Evolutionary conservation across 257 asterid species (phyloP).

Genomic region (Ligustrum vulgare): DNA sequence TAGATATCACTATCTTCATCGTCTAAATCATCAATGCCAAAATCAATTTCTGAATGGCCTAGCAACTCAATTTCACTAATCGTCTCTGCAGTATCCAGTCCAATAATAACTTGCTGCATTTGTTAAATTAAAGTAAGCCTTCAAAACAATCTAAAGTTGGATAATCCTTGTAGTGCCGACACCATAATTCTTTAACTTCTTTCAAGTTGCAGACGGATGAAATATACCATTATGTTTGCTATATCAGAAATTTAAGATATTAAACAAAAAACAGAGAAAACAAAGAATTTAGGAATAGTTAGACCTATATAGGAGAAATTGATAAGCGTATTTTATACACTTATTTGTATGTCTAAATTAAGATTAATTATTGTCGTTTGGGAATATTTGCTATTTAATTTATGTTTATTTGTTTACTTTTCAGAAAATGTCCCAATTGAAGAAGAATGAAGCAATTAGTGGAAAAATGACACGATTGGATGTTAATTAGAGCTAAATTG

Average conservation of each 20-base stretch:
- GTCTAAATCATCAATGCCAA: slow-evolving; percentile 68
- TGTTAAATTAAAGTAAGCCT: slow-evolving; percentile 33
- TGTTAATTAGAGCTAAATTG: no score
- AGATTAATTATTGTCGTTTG: no score
- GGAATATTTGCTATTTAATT: no score
- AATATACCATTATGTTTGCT: not conserved
- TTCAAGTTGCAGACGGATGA: not conserved
- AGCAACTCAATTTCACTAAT: slow-evolving; percentile 70
- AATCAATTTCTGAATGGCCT: slow-evolving; percentile 69
- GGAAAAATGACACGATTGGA: no score
- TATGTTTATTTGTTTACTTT: no score
- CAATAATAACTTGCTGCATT: slow-evolving; percentile 94
- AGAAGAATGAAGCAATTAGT: no score
- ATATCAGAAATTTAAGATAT: not conserved
- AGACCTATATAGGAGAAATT: not conserved
- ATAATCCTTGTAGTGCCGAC: not conserved
- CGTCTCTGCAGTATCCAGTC: slow-evolving; percentile 85
- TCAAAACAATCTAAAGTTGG: not conserved
- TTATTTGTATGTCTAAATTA: no score
- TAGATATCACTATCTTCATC: slow-evolving; percentile 70
- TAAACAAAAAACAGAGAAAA: not conserved
- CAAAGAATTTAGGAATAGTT: not conserved
- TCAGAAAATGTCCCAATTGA: no score
- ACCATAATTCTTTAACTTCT: not conserved
- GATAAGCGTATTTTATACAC: no score